These are phyloP conservation scores for Alternaria arborescens DNA, from an alignment of 2,329 filamentous ascomycete genomes.

Conservation along the genomic window DNA sequence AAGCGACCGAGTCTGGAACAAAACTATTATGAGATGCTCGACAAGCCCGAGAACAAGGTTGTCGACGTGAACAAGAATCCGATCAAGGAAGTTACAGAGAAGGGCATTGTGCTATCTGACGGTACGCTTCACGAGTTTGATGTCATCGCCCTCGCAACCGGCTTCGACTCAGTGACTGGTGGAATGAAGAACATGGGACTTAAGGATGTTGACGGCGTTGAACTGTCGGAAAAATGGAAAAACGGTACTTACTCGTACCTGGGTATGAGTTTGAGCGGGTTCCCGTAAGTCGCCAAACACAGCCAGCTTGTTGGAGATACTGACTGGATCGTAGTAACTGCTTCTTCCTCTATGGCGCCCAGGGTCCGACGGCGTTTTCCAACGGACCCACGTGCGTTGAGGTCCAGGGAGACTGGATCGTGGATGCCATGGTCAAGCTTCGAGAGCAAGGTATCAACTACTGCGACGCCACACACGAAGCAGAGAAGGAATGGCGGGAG, in stretches of 20 bases:
- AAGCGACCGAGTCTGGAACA: slow-evolving; percentile 60
- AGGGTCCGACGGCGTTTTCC: slow-evolving; percentile 57
- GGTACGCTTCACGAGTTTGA: slow-evolving; percentile 55
- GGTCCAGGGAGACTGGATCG: slow-evolving; percentile 57
- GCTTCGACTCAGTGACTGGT: slow-evolving; percentile 57
- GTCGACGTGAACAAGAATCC: slow-evolving; percentile 55
- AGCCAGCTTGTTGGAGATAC: not conserved
- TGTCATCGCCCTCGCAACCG: slow-evolving; percentile 56
- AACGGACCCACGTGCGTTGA: slow-evolving; percentile 58
- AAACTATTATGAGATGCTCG: slow-evolving; percentile 58
- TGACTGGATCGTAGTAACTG: slow-evolving; percentile 43
- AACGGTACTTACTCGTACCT: slow-evolving; percentile 53
- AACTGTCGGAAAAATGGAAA: slow-evolving; percentile 54
- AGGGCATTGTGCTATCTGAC: slow-evolving; percentile 52
- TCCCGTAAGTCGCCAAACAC: slow-evolving; percentile 27
- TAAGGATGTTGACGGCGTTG: slow-evolving; percentile 48
- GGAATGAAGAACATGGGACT: slow-evolving; percentile 54
- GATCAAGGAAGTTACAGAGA: slow-evolving; percentile 51
- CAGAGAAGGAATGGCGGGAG: slow-evolving; percentile 54
- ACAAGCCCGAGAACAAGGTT: slow-evolving; percentile 54
- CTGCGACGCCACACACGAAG: slow-evolving; percentile 53
- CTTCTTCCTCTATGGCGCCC: slow-evolving; percentile 58
- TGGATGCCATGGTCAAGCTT: slow-evolving; percentile 53
- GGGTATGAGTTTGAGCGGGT: slow-evolving; percentile 53
- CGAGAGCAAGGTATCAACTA: slow-evolving; percentile 50